These are phyloP conservation scores for Phytophthora ramorum DNA, from an alignment of 352 stramenopile genomes.

Conservation along the genomic window DNA sequence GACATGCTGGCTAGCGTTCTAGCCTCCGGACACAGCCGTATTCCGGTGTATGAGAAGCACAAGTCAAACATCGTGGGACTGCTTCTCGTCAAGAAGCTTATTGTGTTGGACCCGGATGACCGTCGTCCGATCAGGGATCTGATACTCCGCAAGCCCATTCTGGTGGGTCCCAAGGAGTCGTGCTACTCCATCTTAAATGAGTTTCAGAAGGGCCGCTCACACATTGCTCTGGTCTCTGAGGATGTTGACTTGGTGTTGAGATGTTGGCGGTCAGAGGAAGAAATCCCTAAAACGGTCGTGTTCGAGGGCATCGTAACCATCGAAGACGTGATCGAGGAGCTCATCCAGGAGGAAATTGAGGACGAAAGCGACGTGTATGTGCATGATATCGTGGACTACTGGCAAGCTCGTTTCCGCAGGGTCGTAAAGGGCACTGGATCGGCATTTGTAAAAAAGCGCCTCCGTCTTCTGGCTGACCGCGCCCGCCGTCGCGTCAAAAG, in stretches of 20 bases:
- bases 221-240: conserved; percentile 85
- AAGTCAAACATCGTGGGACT: conserved; percentile 84
- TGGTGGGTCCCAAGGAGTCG: conserved; percentile 79
- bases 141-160: conserved; percentile 78
- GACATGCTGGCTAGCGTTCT: conserved; percentile 86
- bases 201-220: conserved; percentile 90
- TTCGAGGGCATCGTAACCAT: conserved; percentile 93
- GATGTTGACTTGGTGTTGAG: conserved; percentile 58
- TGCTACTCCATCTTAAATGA: conserved; percentile 92
- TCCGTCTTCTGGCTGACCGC: conserved; percentile 47
- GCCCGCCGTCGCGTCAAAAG: conserved; percentile 47
- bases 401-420: conserved; percentile 41
- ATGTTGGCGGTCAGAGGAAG: conserved; percentile 55
- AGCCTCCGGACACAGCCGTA: conserved; percentile 84
- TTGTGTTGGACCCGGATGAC: conserved; percentile 89
- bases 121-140: conserved; percentile 68
- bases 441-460: conserved; percentile 50
- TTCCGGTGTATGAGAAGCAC: conserved; percentile 91
- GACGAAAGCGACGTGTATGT: conserved; percentile 90
- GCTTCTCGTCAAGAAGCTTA: conserved; percentile 90
- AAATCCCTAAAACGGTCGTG: conserved; percentile 55
- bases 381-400: conserved; percentile 71
- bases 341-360: conserved; percentile 93
- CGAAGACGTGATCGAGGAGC: conserved; percentile 94
- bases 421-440: conserved; percentile 40